Conservation (phyloP, 306 rosid species). For the Acacia confusa region DNA sequence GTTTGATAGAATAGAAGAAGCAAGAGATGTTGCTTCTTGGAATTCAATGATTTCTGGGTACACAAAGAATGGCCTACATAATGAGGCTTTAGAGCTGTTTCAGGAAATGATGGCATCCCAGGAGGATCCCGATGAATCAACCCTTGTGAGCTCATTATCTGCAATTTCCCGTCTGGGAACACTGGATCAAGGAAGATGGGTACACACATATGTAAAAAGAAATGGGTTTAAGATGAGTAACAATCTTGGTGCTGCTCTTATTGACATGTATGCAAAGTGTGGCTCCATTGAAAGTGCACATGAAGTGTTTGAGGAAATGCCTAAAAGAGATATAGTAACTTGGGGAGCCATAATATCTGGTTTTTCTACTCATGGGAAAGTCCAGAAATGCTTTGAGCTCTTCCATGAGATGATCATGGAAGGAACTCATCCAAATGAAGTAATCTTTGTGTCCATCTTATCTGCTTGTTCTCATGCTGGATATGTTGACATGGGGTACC, state of each 20-base stretch:
- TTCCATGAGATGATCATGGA: slow-evolving; percentile 42
- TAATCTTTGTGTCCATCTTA: slow-evolving; percentile 44
- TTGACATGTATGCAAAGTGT: slow-evolving; percentile 60
- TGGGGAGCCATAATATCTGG: slow-evolving; percentile 56
- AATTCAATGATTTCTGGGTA: slow-evolving; percentile 53
- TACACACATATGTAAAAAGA: slow-evolving; percentile 34
- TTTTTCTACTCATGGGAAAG: slow-evolving; percentile 42
- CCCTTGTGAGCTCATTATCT: slow-evolving; percentile 49
- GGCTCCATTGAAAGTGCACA: slow-evolving; percentile 44
- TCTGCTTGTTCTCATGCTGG: slow-evolving; percentile 53
- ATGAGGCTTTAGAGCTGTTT: slow-evolving; percentile 38
- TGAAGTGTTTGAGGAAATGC: slow-evolving; percentile 35
- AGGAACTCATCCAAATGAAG: slow-evolving; percentile 46
- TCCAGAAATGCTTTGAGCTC: slow-evolving; percentile 39
- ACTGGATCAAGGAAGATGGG: slow-evolving; percentile 46
- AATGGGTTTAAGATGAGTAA: slow-evolving; percentile 22
- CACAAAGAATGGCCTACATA: slow-evolving; percentile 35
- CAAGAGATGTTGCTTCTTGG: slow-evolving; percentile 54
- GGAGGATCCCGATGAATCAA: slow-evolving; percentile 44
- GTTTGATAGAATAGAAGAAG: slow-evolving; percentile 35
- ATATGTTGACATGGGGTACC: slow-evolving; percentile 39
- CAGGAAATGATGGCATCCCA: slow-evolving; percentile 37
- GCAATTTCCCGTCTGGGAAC: slow-evolving; percentile 53
- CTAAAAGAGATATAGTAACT: slow-evolving; percentile 41
- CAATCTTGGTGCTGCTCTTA: slow-evolving; percentile 43